Percentiles rank a stretch among this genome's conserved stretches.
Conservation (phyloP, 768 basidiomycete species). For the Lentinula aciculospora region DNA sequence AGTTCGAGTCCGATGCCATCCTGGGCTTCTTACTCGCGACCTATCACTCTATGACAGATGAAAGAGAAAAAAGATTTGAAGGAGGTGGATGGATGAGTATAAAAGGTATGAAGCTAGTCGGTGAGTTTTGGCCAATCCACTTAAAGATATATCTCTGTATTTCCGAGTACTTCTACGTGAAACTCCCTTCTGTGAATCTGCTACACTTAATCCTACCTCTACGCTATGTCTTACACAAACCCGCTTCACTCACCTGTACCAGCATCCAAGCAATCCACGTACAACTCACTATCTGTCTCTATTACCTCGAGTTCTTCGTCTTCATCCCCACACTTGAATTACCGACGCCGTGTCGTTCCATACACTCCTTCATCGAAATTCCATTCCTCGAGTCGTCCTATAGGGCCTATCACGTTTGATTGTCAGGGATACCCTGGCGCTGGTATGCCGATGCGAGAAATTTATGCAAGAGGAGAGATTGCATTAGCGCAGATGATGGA, state of each 20-base stretch:
- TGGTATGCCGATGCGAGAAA: background rate
- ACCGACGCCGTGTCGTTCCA: background rate
- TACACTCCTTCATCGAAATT: background rate
- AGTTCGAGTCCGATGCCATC: background rate
- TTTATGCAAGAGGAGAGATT: background rate
- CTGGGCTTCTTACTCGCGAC: background rate
- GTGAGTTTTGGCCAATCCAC: background rate
- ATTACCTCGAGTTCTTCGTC: background rate
- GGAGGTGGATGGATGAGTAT: background rate
- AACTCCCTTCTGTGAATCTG: background rate
- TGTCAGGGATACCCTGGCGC: background rate
- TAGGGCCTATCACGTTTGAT: background rate
- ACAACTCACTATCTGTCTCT: background rate
- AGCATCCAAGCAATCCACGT: background rate
- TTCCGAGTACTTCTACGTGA: too few relatives aligned
- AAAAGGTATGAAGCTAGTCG: background rate
- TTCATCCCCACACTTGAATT: background rate
- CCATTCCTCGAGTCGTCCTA: background rate
- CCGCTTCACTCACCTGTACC: background rate
- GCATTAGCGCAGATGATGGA: background rate
- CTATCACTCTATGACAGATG: background rate
- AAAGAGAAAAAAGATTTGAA: background rate
- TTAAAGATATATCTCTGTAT: background rate
- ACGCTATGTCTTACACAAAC: background rate
- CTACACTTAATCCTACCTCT: background rate